Evolutionary conservation across 225 moss, liverwort and hornwort species (phyloP).

Genomic region (Bryoerythrophyllum caledonicum): DNA sequence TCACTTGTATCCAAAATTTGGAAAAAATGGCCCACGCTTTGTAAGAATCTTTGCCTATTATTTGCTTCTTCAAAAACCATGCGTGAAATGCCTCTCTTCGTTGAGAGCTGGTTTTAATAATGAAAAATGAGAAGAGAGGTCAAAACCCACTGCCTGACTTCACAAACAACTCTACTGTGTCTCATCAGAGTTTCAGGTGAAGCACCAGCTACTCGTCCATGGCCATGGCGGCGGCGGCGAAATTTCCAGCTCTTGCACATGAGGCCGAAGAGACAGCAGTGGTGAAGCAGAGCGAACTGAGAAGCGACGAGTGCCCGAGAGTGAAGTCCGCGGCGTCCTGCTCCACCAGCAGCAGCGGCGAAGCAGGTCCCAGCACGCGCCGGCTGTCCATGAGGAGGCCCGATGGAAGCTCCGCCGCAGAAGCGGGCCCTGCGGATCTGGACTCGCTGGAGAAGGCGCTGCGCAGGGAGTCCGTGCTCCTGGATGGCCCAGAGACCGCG

Average conservation of each 20-base stretch:
- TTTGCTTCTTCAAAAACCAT: too few species aligned
- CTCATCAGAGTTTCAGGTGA: slow-evolving; percentile 9
- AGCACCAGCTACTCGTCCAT: background rate
- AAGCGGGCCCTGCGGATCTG: slow-evolving; percentile 16
- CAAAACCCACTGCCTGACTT: too few species aligned
- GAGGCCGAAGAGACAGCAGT: background rate
- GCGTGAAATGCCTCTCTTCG: too few species aligned
- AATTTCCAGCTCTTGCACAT: background rate
- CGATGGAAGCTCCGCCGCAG: slow-evolving; percentile 13
- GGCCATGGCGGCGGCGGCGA: slow-evolving; percentile 29
- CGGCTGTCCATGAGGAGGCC: slow-evolving; percentile 8
- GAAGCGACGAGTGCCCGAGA: background rate
- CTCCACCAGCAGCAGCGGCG: background rate
- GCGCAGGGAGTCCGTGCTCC: slow-evolving; percentile 21
- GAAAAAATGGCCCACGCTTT: too few species aligned
- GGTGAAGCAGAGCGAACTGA: too few species aligned
- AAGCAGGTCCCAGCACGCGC: background rate
- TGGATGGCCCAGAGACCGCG: slow-evolving; percentile 21
- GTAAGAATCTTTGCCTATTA: too few species aligned
- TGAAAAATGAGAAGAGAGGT: too few species aligned
- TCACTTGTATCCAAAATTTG: too few species aligned
- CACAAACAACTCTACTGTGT: background rate
- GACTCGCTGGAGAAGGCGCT: slow-evolving; percentile 24
- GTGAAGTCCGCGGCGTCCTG: background rate
- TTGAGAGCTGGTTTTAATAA: too few species aligned